A percentile compares a stretch with the other conserved stretches of the same genome.
phyloP scores from a whole-genome alignment of 768 basidiomycete species.

The Agrocybe pediades region DNA sequence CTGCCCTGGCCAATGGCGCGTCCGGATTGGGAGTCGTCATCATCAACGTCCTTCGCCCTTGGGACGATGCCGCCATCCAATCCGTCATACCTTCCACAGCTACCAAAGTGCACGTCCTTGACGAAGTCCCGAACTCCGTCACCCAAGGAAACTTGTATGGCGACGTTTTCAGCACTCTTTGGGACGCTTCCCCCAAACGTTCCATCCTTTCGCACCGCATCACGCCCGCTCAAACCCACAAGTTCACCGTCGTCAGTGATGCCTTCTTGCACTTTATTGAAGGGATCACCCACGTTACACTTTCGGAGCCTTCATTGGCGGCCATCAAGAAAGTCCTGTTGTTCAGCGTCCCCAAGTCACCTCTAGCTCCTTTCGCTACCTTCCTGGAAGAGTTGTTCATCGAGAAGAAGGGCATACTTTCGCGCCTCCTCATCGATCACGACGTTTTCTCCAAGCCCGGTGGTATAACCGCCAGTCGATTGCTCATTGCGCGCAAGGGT shows the following conservation, averaged over 20 bases:
- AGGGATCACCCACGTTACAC: slow-evolving; percentile 29
- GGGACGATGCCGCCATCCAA: slow-evolving; percentile 70
- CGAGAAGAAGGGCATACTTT: slow-evolving; percentile 47
- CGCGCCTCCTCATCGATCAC: slow-evolving; percentile 67
- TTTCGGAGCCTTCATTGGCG: slow-evolving; percentile 36
- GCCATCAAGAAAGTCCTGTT: slow-evolving; percentile 63
- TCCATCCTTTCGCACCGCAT: slow-evolving; percentile 58
- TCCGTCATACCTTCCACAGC: slow-evolving; percentile 59
- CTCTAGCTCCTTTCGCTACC: slow-evolving; percentile 56
- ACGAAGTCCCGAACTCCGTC: slow-evolving; percentile 69
- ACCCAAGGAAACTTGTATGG: slow-evolving; percentile 68
- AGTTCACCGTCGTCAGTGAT: slow-evolving; percentile 46
- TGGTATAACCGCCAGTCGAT: slow-evolving; percentile 67
- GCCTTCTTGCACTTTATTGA: slow-evolving; percentile 46
- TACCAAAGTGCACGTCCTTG: slow-evolving; percentile 67
- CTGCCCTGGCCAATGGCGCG: slow-evolving; percentile 36
- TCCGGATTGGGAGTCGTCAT: slow-evolving; percentile 64
- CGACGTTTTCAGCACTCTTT: slow-evolving; percentile 68
- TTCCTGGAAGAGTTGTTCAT: slow-evolving; percentile 63
- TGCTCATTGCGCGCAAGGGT: slow-evolving; percentile 60
- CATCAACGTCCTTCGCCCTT: slow-evolving; percentile 83
- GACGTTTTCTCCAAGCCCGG: slow-evolving; percentile 77
- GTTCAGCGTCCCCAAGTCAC: slow-evolving; percentile 59
- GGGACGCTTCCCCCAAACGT: slow-evolving; percentile 37
- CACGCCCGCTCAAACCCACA: slow-evolving; percentile 55